A percentile compares a stretch with the other conserved stretches of the same genome.
These are phyloP conservation scores for Russula emetica DNA, from an alignment of 768 basidiomycete species.

Conservation along the genomic window DNA sequence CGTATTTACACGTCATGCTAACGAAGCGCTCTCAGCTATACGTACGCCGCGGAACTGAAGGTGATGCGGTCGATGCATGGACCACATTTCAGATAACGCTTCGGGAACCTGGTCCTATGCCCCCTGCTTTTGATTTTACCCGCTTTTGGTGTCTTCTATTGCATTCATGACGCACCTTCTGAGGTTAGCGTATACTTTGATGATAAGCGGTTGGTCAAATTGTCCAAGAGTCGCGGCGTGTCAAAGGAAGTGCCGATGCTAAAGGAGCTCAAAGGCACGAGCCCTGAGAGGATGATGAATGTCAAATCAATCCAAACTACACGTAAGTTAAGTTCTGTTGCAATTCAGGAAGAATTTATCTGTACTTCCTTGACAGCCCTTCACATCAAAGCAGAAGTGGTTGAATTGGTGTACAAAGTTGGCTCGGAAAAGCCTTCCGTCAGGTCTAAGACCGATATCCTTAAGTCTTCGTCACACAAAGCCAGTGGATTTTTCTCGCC, in stretches of 20 bases:
- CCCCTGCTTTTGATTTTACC: constrained; percentile 79
- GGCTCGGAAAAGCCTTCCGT: constrained; percentile 55
- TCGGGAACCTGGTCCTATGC: constrained; percentile 75
- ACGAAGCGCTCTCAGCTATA: constrained; percentile 52
- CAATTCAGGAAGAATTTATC: constrained; percentile 12
- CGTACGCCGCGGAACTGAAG: constrained; percentile 65
- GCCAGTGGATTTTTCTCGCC: constrained; percentile 40
- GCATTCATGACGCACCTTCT: constrained; percentile 85
- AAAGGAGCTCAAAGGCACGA: constrained; percentile 52
- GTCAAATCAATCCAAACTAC: constrained; percentile 59
- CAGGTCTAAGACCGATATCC: constrained; percentile 1
- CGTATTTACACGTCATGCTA: neutral
- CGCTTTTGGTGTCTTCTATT: constrained; percentile 87
- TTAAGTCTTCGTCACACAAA: constrained; percentile 16
- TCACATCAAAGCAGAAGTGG: constrained; percentile 73
- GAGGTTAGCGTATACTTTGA: constrained; percentile 82
- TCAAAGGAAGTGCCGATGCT: constrained; percentile 52
- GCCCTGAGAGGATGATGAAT: constrained; percentile 61
- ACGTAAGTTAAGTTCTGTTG: constrained; percentile 40
- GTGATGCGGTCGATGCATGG: constrained; percentile 48
- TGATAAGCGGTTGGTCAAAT: constrained; percentile 59
- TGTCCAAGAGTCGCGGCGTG: constrained; percentile 58
- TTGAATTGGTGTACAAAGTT: constrained; percentile 68
- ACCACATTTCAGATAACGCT: constrained; percentile 88
- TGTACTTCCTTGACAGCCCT: constrained; percentile 45